Percentiles rank a stretch among this genome's conserved stretches.
These are phyloP conservation scores for Aspergillus tubingensis DNA, from an alignment of 2,329 filamentous ascomycete species.

Conservation along the genomic window DNA sequence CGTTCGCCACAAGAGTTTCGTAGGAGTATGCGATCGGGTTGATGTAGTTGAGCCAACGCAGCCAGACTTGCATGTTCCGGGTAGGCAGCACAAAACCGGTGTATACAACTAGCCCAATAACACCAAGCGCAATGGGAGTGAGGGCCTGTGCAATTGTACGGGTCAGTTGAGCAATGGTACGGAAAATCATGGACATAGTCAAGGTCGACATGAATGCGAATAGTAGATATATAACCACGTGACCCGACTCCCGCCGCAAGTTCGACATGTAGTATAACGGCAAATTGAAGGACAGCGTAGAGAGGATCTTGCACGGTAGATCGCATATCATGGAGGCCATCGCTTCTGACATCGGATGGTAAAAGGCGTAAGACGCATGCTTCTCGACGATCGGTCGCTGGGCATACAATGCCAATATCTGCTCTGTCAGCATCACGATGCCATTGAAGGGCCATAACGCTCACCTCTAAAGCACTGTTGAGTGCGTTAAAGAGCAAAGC, in stretches of 20 bases:
- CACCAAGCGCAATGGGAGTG: conserved; percentile 52
- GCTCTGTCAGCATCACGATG: background rate
- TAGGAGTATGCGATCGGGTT: conserved; percentile 77
- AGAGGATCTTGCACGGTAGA: conserved; percentile 72
- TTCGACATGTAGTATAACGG: conserved; percentile 83
- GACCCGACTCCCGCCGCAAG: conserved; percentile 69
- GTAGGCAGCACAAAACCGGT: conserved; percentile 45
- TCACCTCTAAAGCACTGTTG: conserved; percentile 65
- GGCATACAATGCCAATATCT: conserved; percentile 19
- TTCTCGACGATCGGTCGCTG: conserved; percentile 20
- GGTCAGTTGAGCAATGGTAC: conserved; percentile 72
- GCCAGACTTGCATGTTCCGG: conserved; percentile 71
- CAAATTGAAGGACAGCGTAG: conserved; percentile 72
- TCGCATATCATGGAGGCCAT: conserved; percentile 16
- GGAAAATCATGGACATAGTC: conserved; percentile 79
- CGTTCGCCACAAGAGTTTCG: conserved; percentile 76
- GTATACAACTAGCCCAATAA: conserved; percentile 44
- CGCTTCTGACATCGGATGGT: conserved; percentile 14
- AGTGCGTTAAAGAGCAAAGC: conserved; percentile 82
- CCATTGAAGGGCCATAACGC: background rate
- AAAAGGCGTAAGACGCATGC: conserved; percentile 19
- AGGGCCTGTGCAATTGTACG: conserved; percentile 59
- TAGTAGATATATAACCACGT: conserved; percentile 76
- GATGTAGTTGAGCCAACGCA: conserved; percentile 76
- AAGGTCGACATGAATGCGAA: conserved; percentile 57